A percentile compares a stretch with the other conserved stretches of the same genome.
Evolutionary conservation across 768 basidiomycete genomes (phyloP).

Genomic region (Podaxis mareebaensis): DNA sequence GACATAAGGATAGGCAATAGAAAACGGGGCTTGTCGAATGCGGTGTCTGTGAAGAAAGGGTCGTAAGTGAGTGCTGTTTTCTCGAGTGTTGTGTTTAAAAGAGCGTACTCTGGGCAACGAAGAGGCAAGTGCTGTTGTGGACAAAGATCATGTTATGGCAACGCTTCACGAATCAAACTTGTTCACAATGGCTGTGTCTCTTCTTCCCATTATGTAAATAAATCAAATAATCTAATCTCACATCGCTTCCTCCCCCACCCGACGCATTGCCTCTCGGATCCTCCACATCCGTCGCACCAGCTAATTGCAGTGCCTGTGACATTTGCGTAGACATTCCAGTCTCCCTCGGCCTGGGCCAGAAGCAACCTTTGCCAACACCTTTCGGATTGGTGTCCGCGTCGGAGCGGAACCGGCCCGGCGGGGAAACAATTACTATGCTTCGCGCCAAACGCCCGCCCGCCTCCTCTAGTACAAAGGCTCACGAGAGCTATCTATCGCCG

Average conservation of each 20-base stretch:
- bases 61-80: neutral
- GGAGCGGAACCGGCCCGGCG: neutral
- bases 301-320: neutral
- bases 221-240: neutral
- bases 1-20: neutral
- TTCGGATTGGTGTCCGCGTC: too few relatives aligned
- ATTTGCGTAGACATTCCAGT: neutral
- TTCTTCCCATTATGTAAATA: neutral
- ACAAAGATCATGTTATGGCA: neutral
- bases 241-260: neutral
- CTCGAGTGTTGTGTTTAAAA: neutral
- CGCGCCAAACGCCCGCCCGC: neutral
- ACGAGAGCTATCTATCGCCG: too few relatives aligned
- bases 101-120: neutral
- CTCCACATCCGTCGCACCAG: neutral
- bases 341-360: too few relatives aligned
- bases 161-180: neutral
- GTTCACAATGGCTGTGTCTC: neutral
- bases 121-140: neutral
- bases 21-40: too few relatives aligned
- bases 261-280: neutral
- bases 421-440: neutral
- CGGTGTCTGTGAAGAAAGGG: neutral
- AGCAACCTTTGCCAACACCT: too few relatives aligned
- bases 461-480: neutral